phyloP scores from a whole-genome alignment of 768 basidiomycete genomes.

The Fomitopsis serialis region DNA sequence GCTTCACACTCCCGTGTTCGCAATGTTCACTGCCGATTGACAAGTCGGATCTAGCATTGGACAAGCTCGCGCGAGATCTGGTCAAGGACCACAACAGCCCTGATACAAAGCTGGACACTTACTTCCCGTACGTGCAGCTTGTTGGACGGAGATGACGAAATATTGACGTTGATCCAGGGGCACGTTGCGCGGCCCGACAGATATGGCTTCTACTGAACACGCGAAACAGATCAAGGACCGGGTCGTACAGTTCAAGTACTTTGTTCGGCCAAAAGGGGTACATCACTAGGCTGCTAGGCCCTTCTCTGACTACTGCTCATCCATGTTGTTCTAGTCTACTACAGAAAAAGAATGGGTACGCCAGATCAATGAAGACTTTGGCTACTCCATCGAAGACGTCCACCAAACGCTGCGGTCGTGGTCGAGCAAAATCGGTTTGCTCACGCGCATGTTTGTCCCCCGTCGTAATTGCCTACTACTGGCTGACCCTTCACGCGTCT shows the following conservation, averaged over 20 bases:
- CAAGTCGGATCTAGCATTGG: slow-evolving; percentile 35
- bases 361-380: background rate
- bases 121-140: background rate
- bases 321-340: background rate
- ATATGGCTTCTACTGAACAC: slow-evolving; percentile 20
- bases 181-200: slow-evolving; percentile 26
- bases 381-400: background rate
- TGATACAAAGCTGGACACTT: background rate
- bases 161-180: slow-evolving; percentile 27
- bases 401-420: background rate
- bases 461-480: background rate
- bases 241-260: background rate
- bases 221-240: slow-evolving; percentile 11
- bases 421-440: background rate
- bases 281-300: too few relatives aligned
- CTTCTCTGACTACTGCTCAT: background rate
- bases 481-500: background rate
- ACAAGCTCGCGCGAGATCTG: slow-evolving; percentile 39
- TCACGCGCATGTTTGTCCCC: background rate
- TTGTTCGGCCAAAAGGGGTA: background rate
- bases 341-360: background rate
- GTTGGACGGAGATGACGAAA: too few relatives aligned
- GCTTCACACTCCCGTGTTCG: slow-evolving; percentile 33
- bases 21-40: slow-evolving; percentile 36
- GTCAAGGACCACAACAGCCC: slow-evolving; percentile 12